phyloP scores from a whole-genome alignment of 2,329 filamentous ascomycete species.

The Stromatinia cepivora region DNA sequence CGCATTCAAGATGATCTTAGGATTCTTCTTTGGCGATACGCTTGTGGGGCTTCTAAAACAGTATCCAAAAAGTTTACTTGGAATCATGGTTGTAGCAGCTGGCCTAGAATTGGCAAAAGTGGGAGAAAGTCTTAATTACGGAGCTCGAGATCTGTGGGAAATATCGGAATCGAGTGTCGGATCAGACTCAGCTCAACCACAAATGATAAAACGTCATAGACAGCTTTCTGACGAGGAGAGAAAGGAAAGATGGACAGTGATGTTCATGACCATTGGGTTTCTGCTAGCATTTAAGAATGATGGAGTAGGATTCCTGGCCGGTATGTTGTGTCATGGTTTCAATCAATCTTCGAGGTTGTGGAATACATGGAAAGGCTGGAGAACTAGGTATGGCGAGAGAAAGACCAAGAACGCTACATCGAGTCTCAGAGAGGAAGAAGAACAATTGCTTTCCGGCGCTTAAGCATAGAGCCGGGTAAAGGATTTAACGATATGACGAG shows the following conservation, averaged over 20 bases:
- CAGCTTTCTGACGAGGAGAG: slow-evolving; percentile 66
- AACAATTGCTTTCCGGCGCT: slow-evolving; percentile 20
- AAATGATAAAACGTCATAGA: slow-evolving; percentile 47
- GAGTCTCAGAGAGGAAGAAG: slow-evolving; percentile 24
- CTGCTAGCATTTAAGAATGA: slow-evolving; percentile 88
- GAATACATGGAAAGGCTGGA: slow-evolving; percentile 26
- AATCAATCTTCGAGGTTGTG: slow-evolving; percentile 46
- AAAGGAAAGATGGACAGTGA: slow-evolving; percentile 78
- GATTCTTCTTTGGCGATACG: slow-evolving; percentile 71
- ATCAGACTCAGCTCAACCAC: slow-evolving; percentile 31
- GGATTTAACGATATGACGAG: neutral
- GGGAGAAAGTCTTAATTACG: slow-evolving; percentile 79
- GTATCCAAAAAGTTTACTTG: slow-evolving; percentile 77
- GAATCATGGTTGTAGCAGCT: slow-evolving; percentile 86
- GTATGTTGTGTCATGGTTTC: slow-evolving; percentile 74
- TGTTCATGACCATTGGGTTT: slow-evolving; percentile 83
- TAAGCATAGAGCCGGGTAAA: neutral
- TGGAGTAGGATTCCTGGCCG: slow-evolving; percentile 80
- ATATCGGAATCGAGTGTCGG: slow-evolving; percentile 47
- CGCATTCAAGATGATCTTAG: slow-evolving; percentile 70
- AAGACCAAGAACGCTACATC: slow-evolving; percentile 21
- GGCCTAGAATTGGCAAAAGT: slow-evolving; percentile 86
- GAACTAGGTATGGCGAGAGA: slow-evolving; percentile 19
- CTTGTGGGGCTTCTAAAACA: slow-evolving; percentile 68
- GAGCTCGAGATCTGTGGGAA: slow-evolving; percentile 61